A percentile compares a stretch with the other conserved stretches of the same genome.
phyloP scores from a whole-genome alignment of 495 filamentous ascomycete species.

The Pseudotulostoma volvatum region DNA sequence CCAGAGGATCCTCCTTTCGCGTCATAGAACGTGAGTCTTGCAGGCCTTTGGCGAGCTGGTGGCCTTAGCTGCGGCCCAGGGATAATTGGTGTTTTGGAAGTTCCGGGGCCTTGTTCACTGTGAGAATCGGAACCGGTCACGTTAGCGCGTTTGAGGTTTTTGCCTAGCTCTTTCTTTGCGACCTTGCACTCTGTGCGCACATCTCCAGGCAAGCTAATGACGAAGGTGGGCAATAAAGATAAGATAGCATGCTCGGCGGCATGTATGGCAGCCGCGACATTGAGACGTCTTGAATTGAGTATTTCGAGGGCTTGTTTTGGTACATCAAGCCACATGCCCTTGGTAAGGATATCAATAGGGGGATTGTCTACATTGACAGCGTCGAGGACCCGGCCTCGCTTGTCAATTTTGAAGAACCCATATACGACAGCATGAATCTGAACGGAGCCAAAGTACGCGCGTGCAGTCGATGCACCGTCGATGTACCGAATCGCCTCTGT shows the following conservation, averaged over 20 bases:
- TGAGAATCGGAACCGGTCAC: neutral
- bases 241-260: conserved; percentile 86
- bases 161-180: conserved; percentile 44
- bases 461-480: conserved; percentile 21
- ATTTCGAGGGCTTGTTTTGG: conserved; percentile 65
- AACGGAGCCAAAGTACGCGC: conserved; percentile 74
- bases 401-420: conserved; percentile 92
- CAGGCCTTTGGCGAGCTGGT: conserved; percentile 65
- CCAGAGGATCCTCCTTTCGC: conserved; percentile 74
- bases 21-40: conserved; percentile 86
- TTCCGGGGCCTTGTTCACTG: neutral
- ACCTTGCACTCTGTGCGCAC: conserved; percentile 96
- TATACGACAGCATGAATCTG: conserved; percentile 74
- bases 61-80: conserved; percentile 11
- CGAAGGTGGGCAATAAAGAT: conserved; percentile 74
- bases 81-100: neutral
- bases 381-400: conserved; percentile 67
- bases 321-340: conserved; percentile 95
- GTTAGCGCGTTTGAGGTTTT: conserved; percentile 16
- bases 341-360: conserved; percentile 64
- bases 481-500: conserved; percentile 69
- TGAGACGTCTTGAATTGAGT: conserved; percentile 50
- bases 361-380: conserved; percentile 88
- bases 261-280: conserved; percentile 82
- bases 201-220: conserved; percentile 71